Percentiles rank a stretch among this genome's conserved stretches.
Conservation (phyloP, 768 basidiomycete genomes). For the Hydnum rufescens region DNA sequence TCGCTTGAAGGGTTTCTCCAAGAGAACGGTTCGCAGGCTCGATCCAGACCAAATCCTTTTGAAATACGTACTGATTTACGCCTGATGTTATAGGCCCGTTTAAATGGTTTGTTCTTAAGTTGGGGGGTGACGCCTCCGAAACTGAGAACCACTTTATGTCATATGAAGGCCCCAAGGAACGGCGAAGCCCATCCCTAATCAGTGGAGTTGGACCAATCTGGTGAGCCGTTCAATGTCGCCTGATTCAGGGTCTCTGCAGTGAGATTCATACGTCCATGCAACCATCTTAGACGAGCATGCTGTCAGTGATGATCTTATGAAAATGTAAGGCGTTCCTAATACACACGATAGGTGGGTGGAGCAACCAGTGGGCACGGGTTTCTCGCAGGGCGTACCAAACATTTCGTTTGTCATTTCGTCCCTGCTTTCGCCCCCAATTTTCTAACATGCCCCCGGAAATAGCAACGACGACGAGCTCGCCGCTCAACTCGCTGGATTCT, state of each 20-base stretch:
- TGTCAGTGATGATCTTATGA: too few relatives aligned
- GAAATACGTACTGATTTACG: neutral
- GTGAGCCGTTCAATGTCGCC: neutral
- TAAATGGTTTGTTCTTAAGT: neutral
- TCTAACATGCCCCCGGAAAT: constrained; percentile 9
- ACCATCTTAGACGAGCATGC: neutral
- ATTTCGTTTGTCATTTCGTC: constrained; percentile 19
- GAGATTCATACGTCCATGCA: too few relatives aligned
- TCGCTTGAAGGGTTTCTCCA: constrained; percentile 1
- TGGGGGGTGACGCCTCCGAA: neutral
- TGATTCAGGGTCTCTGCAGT: too few relatives aligned
- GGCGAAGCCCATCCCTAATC: constrained; percentile 1
- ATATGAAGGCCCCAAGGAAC: neutral
- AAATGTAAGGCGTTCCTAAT: too few relatives aligned
- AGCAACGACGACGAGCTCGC: constrained; percentile 36
- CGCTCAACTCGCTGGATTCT: constrained; percentile 35
- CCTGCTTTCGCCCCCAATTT: neutral
- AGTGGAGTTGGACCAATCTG: neutral
- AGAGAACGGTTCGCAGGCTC: neutral
- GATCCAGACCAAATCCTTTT: neutral
- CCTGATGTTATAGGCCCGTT: neutral
- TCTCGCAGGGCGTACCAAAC: constrained; percentile 47
- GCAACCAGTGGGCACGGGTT: constrained; percentile 65
- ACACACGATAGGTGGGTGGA: constrained; percentile 32
- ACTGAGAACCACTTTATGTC: neutral